These are phyloP conservation scores for Sporothrix brunneoviolacea DNA, from an alignment of 2,329 filamentous ascomycete genomes.

Conservation along the genomic window DNA sequence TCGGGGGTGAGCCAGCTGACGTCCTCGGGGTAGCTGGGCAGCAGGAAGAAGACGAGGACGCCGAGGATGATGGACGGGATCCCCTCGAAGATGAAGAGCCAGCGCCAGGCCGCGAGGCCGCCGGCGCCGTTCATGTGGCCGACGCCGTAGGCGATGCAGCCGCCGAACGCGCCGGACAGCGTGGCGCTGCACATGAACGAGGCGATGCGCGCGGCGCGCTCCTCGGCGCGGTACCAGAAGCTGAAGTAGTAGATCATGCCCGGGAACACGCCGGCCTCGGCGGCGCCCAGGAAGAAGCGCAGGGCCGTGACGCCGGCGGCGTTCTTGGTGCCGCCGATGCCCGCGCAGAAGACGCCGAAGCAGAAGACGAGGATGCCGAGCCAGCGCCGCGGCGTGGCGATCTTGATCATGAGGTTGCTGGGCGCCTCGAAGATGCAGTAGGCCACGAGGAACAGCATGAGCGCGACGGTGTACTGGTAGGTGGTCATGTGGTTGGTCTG, in stretches of 20 bases:
- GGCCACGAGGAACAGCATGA: slow-evolving; percentile 56
- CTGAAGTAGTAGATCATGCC: slow-evolving; percentile 53
- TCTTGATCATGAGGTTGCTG: slow-evolving; percentile 60
- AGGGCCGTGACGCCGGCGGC: slow-evolving; percentile 58
- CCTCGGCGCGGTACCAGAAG: slow-evolving; percentile 65
- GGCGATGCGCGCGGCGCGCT: slow-evolving; percentile 63
- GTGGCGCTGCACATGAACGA: slow-evolving; percentile 66
- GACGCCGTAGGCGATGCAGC: slow-evolving; percentile 58
- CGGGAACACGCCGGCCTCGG: slow-evolving; percentile 47
- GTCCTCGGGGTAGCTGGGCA: slow-evolving; percentile 62
- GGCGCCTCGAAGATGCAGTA: slow-evolving; percentile 58
- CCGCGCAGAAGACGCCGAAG: slow-evolving; percentile 63
- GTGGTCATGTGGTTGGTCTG: slow-evolving; percentile 54
- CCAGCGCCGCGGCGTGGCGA: slow-evolving; percentile 56
- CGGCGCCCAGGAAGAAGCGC: slow-evolving; percentile 58
- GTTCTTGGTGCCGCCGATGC: slow-evolving; percentile 56
- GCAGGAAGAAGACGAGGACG: slow-evolving; percentile 32
- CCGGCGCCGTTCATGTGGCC: slow-evolving; percentile 60
- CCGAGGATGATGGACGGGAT: slow-evolving; percentile 5
- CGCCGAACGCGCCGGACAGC: slow-evolving; percentile 65
- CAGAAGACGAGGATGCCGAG: slow-evolving; percentile 58
- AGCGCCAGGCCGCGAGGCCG: slow-evolving; percentile 63
- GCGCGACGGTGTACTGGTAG: slow-evolving; percentile 51
- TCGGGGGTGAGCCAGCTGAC: slow-evolving; percentile 54
- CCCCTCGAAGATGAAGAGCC: slow-evolving; percentile 44